Evolutionary conservation across 768 basidiomycete genomes (phyloP).

Genomic region (Mycena amicta): DNA sequence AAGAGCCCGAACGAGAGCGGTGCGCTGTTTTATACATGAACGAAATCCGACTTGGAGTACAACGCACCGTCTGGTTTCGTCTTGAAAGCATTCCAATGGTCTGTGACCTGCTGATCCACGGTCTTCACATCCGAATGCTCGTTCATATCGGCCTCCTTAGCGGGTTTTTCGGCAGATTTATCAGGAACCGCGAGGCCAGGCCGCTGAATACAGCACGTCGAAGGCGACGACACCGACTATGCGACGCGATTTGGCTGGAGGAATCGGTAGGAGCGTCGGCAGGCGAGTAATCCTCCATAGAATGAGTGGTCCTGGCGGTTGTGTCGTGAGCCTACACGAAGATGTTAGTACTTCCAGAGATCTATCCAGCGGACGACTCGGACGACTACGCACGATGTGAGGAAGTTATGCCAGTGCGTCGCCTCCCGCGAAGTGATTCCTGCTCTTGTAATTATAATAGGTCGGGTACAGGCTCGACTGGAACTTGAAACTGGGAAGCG

Average conservation of each 20-base stretch:
- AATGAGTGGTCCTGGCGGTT: conserved; percentile 58
- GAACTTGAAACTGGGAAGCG: conserved; percentile 36
- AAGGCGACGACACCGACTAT: conserved; percentile 61
- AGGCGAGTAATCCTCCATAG: conserved; percentile 64
- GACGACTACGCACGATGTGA: conserved; percentile 50
- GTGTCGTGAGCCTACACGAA: conserved; percentile 53
- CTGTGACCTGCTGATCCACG: conserved; percentile 47
- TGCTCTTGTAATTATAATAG: conserved; percentile 61
- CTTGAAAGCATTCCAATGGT: conserved; percentile 53
- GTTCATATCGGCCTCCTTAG: conserved; percentile 46
- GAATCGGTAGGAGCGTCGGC: conserved; percentile 55
- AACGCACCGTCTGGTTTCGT: conserved; percentile 32
- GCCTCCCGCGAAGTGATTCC: conserved; percentile 54
- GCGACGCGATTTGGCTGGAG: conserved; percentile 39
- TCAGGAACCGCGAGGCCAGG: conserved; percentile 52
- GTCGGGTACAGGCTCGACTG: conserved; percentile 59
- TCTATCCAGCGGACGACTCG: conserved; percentile 2
- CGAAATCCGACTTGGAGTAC: no score
- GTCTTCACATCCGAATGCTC: conserved; percentile 43
- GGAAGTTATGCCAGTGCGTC: conserved; percentile 53
- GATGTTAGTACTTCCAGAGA: no score
- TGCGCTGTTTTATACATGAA: conserved; percentile 6
- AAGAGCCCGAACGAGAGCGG: conserved; percentile 20
- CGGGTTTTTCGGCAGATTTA: conserved; percentile 25
- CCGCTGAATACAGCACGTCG: conserved; percentile 59